Conservation (phyloP, 495 filamentous ascomycete genomes). For the Tuber umbilicatum region DNA sequence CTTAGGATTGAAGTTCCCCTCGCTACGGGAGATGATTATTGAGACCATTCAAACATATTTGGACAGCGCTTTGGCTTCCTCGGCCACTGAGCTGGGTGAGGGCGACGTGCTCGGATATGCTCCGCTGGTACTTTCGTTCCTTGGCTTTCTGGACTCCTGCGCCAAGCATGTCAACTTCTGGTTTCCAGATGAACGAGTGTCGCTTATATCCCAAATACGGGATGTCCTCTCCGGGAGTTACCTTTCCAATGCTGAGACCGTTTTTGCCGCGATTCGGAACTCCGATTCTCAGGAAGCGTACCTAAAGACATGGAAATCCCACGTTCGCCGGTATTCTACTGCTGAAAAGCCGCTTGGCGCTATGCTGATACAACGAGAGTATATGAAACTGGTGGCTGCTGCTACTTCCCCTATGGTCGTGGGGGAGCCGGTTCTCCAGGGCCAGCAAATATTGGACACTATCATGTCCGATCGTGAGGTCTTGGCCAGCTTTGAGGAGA, state of each 20-base stretch:
- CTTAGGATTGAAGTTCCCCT: constrained; percentile 61
- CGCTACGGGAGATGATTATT: constrained; percentile 56
- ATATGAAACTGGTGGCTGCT: constrained; percentile 75
- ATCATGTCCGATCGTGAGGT: constrained; percentile 51
- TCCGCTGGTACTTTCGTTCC: constrained; percentile 68
- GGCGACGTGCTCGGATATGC: constrained; percentile 60
- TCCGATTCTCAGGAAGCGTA: constrained; percentile 48
- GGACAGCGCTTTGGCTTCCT: constrained; percentile 54
- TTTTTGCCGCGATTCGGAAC: constrained; percentile 75
- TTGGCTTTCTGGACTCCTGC: constrained; percentile 80
- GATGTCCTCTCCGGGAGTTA: constrained; percentile 73
- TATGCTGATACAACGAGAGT: constrained; percentile 81
- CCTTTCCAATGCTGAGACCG: constrained; percentile 72
- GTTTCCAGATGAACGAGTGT: constrained; percentile 42
- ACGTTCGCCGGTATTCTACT: constrained; percentile 71
- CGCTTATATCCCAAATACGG: constrained; percentile 60
- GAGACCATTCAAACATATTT: constrained; percentile 62
- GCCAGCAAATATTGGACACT: constrained; percentile 66
- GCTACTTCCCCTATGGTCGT: constrained; percentile 65
- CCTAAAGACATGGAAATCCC: constrained; percentile 71
- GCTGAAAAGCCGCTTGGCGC: constrained; percentile 75
- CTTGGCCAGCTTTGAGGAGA: constrained; percentile 42
- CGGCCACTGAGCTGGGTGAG: constrained; percentile 46
- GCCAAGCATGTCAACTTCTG: constrained; percentile 72
- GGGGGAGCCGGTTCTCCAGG: constrained; percentile 53